A percentile compares a stretch with the other conserved stretches of the same genome.
These are phyloP conservation scores for Metarhizium robertsii DNA, from an alignment of 2,329 filamentous ascomycete genomes.

Conservation along the genomic window DNA sequence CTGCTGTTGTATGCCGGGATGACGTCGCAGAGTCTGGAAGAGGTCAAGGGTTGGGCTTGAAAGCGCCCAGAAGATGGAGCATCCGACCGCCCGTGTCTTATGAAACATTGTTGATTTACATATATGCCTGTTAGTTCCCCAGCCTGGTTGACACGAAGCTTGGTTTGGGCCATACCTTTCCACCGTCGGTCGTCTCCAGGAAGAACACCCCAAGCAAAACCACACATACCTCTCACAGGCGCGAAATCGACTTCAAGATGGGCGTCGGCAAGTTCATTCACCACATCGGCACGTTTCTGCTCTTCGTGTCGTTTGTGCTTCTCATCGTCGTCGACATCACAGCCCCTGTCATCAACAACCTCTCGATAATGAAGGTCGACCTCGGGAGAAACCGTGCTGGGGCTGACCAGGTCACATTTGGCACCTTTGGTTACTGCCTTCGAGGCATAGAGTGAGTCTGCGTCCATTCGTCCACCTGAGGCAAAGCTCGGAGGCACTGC, in stretches of 20 bases:
- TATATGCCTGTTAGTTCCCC: constrained; percentile 4
- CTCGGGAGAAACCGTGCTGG: constrained; percentile 26
- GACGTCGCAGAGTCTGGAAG: not conserved
- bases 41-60: not conserved
- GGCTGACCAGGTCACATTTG: constrained; percentile 37
- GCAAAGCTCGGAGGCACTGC: not conserved
- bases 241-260: constrained; percentile 21
- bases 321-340: constrained; percentile 50
- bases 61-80: not conserved
- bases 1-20: not conserved
- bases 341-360: constrained; percentile 45
- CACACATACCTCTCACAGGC: not conserved
- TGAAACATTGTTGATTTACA: constrained; percentile 3
- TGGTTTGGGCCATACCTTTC: not conserved
- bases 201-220: not conserved
- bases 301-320: constrained; percentile 45
- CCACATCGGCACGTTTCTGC: constrained; percentile 47
- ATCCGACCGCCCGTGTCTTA: constrained; percentile 3
- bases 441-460: constrained; percentile 17
- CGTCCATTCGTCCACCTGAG: not conserved
- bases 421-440: constrained; percentile 52
- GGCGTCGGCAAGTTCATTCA: constrained; percentile 41
- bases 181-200: not conserved
- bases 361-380: constrained; percentile 44
- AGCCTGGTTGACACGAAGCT: not conserved